A percentile compares a stretch with the other conserved stretches of the same genome.
Evolutionary conservation across 176 grass and related monocot species (phyloP).

Genomic region (Bonia amplexicaulis): DNA sequence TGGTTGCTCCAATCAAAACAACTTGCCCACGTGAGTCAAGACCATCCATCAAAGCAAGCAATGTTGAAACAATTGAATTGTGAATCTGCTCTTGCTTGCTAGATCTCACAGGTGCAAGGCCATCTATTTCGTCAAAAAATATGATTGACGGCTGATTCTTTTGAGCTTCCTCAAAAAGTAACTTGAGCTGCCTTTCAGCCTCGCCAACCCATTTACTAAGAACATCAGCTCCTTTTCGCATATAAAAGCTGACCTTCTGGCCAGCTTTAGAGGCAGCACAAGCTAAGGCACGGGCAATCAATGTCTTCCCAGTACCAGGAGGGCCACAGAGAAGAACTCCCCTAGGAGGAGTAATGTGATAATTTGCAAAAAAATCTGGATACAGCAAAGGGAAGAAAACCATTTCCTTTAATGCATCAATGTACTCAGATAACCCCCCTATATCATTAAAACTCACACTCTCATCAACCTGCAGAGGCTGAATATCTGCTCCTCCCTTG

Average conservation of each 20-base stretch:
- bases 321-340: conserved; percentile 97
- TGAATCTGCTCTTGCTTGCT: conserved; percentile 99
- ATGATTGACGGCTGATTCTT: conserved; percentile 98
- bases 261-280: conserved; percentile 92
- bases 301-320: conserved; percentile 93
- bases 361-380: conserved; percentile 99
- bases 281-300: conserved; percentile 98
- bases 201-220: conserved; percentile 99
- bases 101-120: conserved; percentile 96
- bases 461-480: conserved; percentile 88
- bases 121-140: conserved; percentile 99
- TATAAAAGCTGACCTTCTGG: conserved; percentile 98
- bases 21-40: conserved; percentile 98
- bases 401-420: conserved; percentile 98
- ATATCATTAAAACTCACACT: conserved; percentile 97
- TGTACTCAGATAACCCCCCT: conserved; percentile 88
- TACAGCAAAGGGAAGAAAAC: conserved; percentile 97
- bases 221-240: conserved; percentile 99
- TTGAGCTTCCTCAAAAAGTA: conserved; percentile 99
- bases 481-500: conserved; percentile 98
- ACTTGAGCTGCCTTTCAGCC: conserved; percentile 95
- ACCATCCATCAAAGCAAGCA: conserved; percentile 99
- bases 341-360: conserved; percentile 97
- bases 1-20: conserved; percentile 98
- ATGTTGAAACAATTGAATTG: conserved; percentile 98